These are phyloP conservation scores for Jasminum sambac DNA, from an alignment of 257 asterid genomes.

Conservation along the genomic window DNA sequence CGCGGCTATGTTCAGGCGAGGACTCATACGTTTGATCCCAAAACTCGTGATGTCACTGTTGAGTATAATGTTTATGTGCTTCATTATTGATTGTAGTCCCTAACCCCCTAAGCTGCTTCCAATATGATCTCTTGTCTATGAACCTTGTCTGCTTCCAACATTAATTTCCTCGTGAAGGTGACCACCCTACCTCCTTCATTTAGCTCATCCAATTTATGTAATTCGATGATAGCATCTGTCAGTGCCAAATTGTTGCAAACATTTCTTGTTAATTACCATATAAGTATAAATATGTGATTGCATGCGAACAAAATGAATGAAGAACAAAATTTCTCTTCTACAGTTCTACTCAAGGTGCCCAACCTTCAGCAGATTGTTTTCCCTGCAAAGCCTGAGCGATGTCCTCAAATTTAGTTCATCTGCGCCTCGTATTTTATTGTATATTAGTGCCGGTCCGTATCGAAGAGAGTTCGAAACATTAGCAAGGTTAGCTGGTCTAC, in stretches of 20 bases:
- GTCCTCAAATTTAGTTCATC: slow-evolving; percentile 59
- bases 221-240: slow-evolving; percentile 59
- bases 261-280: slow-evolving; percentile 12
- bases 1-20: slow-evolving; percentile 62
- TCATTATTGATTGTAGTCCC: slow-evolving; percentile 55
- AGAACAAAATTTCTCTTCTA: slow-evolving; percentile 20
- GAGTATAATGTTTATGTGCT: slow-evolving; percentile 53
- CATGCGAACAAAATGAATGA: slow-evolving; percentile 17
- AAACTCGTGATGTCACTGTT: slow-evolving; percentile 59
- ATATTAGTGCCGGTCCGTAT: no score
- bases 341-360: slow-evolving; percentile 29
- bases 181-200: slow-evolving; percentile 69
- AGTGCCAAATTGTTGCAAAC: slow-evolving; percentile 24
- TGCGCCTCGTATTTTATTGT: slow-evolving; percentile 65
- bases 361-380: slow-evolving; percentile 78
- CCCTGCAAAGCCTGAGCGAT: slow-evolving; percentile 50
- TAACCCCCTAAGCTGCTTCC: no score
- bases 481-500: no score
- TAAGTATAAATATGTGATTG: background rate
- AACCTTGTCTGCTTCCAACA: no score
- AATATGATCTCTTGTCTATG: no score
- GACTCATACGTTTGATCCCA: slow-evolving; percentile 39
- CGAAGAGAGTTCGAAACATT: no score
- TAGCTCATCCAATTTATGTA: slow-evolving; percentile 63
- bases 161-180: slow-evolving; percentile 54